Evolutionary conservation across 768 basidiomycete species (phyloP), one percentile per base, ranked within the genome.

Genomic region (Lyophyllum semitale): DNA sequence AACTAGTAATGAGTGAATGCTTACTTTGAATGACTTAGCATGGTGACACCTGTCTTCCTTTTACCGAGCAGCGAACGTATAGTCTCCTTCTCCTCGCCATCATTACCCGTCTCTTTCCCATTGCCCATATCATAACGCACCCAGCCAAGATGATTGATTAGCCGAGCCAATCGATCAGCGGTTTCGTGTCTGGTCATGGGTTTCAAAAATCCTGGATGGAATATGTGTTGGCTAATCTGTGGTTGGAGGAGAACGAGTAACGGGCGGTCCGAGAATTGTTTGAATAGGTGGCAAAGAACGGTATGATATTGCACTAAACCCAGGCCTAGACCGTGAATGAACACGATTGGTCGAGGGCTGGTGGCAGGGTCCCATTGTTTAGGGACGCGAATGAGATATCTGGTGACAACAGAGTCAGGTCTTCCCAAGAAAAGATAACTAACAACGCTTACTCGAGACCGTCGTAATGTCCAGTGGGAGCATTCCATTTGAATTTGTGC

Each of bases 21-120:
- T 44, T 57, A 91, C 89, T 96, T 95, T 49, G 93, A 95, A 72
- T 97, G 95, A 67, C 91, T 93, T 52, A 96, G 60, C 61, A 96
- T 69, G 0, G 86, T 88, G 15, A 95, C 77, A 0, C 93, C 93
- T 38, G 72, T 77, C 18, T 62, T 55, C n/a, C 64, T 61, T 32
- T 54, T 49, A 18, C 51, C 61, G 3, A 59, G 50, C 12, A 69
- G 56, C 5, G 64, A 57, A 12, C 61, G 47, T 2, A 54, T 53
- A 3, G 63, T 61, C 38, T 65, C 60, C 26, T 67, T 67, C 35
- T 72, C 70, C 50, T 68, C 68, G 41, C 57, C 60, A 6, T 68
- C 56, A 11, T 55, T 54, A 20, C 65, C 62, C 26, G 17, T 45
- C 44, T 25, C 55, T 58, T 37, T 65, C 18, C 67, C 65, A 22